These are phyloP conservation scores for Diaporthe longicolla DNA, from an alignment of 2,329 filamentous ascomycete species.

Conservation along the genomic window DNA sequence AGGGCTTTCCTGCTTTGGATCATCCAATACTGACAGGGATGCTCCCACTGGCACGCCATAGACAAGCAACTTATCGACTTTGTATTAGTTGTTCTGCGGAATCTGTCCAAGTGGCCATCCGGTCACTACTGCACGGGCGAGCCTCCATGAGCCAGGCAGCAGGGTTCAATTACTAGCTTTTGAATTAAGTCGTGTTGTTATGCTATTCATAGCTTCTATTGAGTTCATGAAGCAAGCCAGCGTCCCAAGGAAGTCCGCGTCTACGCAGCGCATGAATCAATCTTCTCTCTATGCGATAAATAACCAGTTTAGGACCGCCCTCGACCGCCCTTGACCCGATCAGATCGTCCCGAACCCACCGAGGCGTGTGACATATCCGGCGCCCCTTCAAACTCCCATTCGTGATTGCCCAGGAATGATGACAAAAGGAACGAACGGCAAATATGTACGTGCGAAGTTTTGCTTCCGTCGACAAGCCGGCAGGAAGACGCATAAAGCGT, in stretches of 20 bases:
- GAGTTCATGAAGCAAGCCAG: conserved; percentile 3
- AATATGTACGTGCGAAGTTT: conserved; percentile 33
- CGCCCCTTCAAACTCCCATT: conserved; percentile 13
- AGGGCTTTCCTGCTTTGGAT: neutral
- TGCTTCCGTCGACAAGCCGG: conserved; percentile 23
- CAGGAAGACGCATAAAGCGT: neutral
- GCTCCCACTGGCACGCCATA: neutral
- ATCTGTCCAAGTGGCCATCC: neutral
- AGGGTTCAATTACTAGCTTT: neutral
- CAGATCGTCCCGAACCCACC: conserved; percentile 1
- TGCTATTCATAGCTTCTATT: conserved; percentile 28
- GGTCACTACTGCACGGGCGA: neutral
- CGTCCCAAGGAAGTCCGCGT: neutral
- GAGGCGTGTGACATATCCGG: conserved; percentile 6
- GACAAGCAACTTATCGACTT: neutral
- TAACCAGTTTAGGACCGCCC: conserved; percentile 7
- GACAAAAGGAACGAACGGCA: conserved; percentile 24
- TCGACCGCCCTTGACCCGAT: neutral
- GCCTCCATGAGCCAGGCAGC: too few species aligned
- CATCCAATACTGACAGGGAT: too few species aligned
- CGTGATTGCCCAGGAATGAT: conserved; percentile 5
- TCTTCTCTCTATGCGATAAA: conserved; percentile 13
- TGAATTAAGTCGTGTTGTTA: conserved; percentile 4
- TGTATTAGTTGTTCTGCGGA: neutral
- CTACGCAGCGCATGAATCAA: conserved; percentile 14